phyloP scores from a whole-genome alignment of 768 basidiomycete genomes.

The Gloeopeniophorella convolvens region DNA sequence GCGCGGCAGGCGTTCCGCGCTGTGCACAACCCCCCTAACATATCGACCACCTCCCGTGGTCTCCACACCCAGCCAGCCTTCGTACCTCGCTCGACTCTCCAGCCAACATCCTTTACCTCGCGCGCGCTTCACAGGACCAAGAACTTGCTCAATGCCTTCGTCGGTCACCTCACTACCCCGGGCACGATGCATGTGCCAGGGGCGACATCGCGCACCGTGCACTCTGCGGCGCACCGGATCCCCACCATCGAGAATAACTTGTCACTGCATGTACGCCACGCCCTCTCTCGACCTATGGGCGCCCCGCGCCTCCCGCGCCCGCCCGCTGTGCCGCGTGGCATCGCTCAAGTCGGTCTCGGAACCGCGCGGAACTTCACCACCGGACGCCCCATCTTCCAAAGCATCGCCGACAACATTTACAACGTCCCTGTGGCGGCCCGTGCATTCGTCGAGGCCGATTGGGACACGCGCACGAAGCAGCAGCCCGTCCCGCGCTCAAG shows the following conservation, averaged over 20 bases:
- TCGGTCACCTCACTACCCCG: constrained; percentile 52
- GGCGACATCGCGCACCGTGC: constrained; percentile 27
- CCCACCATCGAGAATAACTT: constrained; percentile 46
- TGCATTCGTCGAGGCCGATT: constrained; percentile 68
- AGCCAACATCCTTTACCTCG: constrained; percentile 30
- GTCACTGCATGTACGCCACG: constrained; percentile 48
- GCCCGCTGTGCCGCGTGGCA: constrained; percentile 39
- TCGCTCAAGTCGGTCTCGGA: constrained; percentile 69
- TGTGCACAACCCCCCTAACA: constrained; percentile 24
- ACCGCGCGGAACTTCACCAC: constrained; percentile 71
- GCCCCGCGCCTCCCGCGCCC: constrained; percentile 54
- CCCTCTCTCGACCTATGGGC: constrained; percentile 41
- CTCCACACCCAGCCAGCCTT: constrained; percentile 42
- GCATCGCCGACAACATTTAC: constrained; percentile 61
- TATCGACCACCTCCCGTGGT: constrained; percentile 29
- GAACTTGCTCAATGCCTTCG: constrained; percentile 48
- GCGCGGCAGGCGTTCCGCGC: constrained; percentile 21
- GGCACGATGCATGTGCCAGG: constrained; percentile 34
- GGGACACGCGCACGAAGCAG: constrained; percentile 51
- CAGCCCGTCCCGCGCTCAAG: constrained; percentile 28
- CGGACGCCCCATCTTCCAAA: constrained; percentile 69
- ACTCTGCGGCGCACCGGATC: constrained; percentile 21
- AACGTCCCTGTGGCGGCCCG: constrained; percentile 66
- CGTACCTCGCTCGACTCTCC: constrained; percentile 29
- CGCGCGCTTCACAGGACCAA: constrained; percentile 47